These are phyloP conservation scores for Fusarium musae DNA, from an alignment of 2,329 filamentous ascomycete genomes.

Conservation along the genomic window DNA sequence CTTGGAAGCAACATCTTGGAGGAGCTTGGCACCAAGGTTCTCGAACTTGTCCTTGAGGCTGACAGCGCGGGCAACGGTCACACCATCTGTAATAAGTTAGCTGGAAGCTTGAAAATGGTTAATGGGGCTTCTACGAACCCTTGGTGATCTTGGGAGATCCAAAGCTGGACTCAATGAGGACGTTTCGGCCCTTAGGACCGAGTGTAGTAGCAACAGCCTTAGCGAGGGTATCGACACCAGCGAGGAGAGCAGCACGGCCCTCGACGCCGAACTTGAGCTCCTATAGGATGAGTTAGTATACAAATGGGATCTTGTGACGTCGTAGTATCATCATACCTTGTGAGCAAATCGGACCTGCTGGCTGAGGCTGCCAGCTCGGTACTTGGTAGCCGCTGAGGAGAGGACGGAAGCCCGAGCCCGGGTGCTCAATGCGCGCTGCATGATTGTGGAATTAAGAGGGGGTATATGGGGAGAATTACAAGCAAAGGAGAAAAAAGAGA, in stretches of 20 bases:
- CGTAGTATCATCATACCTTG: slow-evolving; percentile 73
- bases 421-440: slow-evolving; percentile 95
- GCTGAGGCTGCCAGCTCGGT: slow-evolving; percentile 73
- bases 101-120: neutral
- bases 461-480: slow-evolving; percentile 46
- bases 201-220: slow-evolving; percentile 96
- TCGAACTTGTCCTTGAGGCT: slow-evolving; percentile 98
- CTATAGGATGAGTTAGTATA: slow-evolving; percentile 60
- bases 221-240: slow-evolving; percentile 95
- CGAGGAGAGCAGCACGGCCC: slow-evolving; percentile 85
- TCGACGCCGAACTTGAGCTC: slow-evolving; percentile 99
- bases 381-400: slow-evolving; percentile 72
- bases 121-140: slow-evolving; percentile 66
- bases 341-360: slow-evolving; percentile 97
- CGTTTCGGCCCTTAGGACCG: slow-evolving; percentile 97
- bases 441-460: slow-evolving; percentile 62
- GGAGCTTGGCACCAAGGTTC: slow-evolving; percentile 95
- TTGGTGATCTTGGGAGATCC: slow-evolving; percentile 99
- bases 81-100: slow-evolving; percentile 72
- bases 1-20: slow-evolving; percentile 98
- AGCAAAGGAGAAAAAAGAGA: slow-evolving; percentile 42
- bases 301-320: neutral
- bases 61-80: slow-evolving; percentile 89
- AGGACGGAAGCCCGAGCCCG: slow-evolving; percentile 83
- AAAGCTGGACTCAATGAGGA: slow-evolving; percentile 97